Base-by-base conservation (phyloP, 1,284 basidiomycete genomes). In the Cutaneotrichosporon spelunceum region DNA sequence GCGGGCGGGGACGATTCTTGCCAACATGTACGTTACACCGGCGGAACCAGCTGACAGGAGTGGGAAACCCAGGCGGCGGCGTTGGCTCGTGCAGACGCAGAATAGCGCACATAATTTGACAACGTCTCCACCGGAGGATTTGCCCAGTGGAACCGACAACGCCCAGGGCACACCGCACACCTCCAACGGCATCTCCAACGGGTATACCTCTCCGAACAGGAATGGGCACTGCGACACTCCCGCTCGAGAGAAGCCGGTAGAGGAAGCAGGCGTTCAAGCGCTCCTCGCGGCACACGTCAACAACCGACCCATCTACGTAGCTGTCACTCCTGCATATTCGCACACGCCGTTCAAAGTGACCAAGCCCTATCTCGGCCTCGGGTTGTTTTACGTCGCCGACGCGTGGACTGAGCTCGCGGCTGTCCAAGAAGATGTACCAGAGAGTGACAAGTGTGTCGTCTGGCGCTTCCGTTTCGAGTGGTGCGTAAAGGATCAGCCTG, bases 321-420 rank as follows among this genome's bases (percentile, higher is more conserved):
- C 70, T 2, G 70, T 77, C 0, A 63, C 70, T 0, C 67, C 75
- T 27, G 75, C 78, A 54, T 78, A 72, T 49, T 23, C 59, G 5
- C 57, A 63, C 10, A 65, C 70, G 4, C 76, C 76, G 16, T 78
- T 75, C 63, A 66, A 68, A 29, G 69, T 77, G 5, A 70, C 72
- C 4, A 57, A 70, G n/a, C 64, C 71, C 1, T 68, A 72, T 23
- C 60, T 76, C 34, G 70, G 74, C 1, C 67, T 79, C 4, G 78
- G 78, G n/a, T 79, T 73, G 73, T 78, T 76, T 65, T 79, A 74
- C 75, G 60, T 78, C 26, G 62, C 68, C 0, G 77, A 76, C 56
- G 73, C 77, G 34, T 79, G 78, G 78, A 63, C 75, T n/a, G 77
- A 77, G 60, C 75, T 74, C 1, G 65, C 69, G 29, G 49, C 50